Evolutionary conservation across 257 asterid genomes (phyloP), one percentile per base, ranked within the genome.

Genomic region (Fraxinus anomala): DNA sequence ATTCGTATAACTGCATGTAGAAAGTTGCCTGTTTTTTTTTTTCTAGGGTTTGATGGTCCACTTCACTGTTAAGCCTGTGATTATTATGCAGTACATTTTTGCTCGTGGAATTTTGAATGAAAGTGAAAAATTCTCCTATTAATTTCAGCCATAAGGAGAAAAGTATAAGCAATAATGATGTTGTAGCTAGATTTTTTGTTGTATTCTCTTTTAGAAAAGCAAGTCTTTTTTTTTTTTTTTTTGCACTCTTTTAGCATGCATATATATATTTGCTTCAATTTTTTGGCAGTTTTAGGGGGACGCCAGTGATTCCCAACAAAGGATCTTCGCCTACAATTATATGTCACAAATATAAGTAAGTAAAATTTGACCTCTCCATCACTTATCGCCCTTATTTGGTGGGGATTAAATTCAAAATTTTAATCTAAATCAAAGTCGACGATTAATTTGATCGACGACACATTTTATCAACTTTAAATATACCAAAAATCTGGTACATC

Each of bases 1-100:
- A 74, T 73, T 81, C 82, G 73, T 76, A 66, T 74, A 78, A 81
- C 82, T 87, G 88, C 89, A 81, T 84, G 85, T 85, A 80, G 79
- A 76, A 80, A 76, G 69, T 65, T 80, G 80, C 81, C 69, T 39
- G 12, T 26, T 37, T 61, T 66, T 40, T 40, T 10, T 10, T 39
- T 39, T 19, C 36, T 63, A 23, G 69, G 69, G 26, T 74, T 65
- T 59, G 39, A 34, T 80, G 80, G 77, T n/a, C 80, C 73, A 30
- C 70, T 69, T 42, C 72, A 63, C 69, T 63, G 69, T 63, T 33
- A 65, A 37, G 44, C 83, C 56, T 80, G 83, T 80, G 83, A 80
- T 70, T 68, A n/a, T 68, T 59, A 59, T 59, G 31, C 34, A 63
- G 69, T 63, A 63, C 36, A 63, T 23, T 61, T 63, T 26, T 63